phyloP scores from a whole-genome alignment of 441 rosid species.

The Gossypium schwendimanii region DNA sequence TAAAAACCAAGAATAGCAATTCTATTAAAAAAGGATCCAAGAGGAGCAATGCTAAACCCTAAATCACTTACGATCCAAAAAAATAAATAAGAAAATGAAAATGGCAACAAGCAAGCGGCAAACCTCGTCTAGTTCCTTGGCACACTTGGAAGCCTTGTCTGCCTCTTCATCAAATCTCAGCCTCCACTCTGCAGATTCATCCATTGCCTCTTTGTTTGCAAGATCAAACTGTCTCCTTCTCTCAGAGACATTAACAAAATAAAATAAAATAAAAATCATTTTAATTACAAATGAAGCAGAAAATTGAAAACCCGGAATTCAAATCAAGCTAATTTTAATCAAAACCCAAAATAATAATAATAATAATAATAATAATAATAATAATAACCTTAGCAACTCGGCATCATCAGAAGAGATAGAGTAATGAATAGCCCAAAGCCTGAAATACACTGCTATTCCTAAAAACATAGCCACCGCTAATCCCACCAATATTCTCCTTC shows the following conservation, averaged over 20 bases:
- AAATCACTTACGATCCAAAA: background rate
- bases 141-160: conserved; percentile 58
- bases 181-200: conserved; percentile 96
- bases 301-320: background rate
- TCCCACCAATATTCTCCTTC: conserved; percentile 46
- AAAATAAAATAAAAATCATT: background rate
- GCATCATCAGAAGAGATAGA: conserved; percentile 61
- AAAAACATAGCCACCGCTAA: conserved; percentile 53
- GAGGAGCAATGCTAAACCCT: background rate
- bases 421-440: conserved; percentile 86
- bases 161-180: conserved; percentile 60
- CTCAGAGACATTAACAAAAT: conserved; percentile 7
- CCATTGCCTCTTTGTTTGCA: conserved; percentile 86
- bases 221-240: conserved; percentile 81
- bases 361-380: background rate
- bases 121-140: conserved; percentile 55
- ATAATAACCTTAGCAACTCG: conserved; percentile 58
- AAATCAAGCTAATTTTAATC: background rate
- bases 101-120: background rate
- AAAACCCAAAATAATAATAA: conserved; percentile 7
- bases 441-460: conserved; percentile 65
- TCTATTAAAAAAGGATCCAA: too few relatives aligned
- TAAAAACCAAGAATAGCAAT: background rate
- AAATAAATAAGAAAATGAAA: background rate
- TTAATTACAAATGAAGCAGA: background rate